phyloP scores from a whole-genome alignment of 495 filamentous ascomycete species.

The Astrothelium macrocarpum region DNA sequence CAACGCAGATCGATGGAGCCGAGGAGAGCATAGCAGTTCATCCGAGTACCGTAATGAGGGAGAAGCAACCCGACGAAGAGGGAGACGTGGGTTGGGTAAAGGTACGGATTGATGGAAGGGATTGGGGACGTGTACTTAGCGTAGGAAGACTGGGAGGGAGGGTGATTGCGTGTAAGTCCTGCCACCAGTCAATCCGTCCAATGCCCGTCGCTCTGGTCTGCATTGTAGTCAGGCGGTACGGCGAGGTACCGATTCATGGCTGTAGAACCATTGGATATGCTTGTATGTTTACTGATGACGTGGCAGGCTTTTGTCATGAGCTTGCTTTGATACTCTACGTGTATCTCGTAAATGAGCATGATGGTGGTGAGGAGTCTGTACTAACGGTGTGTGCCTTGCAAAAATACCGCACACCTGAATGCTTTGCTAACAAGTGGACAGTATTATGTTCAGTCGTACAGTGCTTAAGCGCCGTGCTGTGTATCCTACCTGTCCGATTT shows the following conservation, averaged over 20 bases:
- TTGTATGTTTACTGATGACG: conserved; percentile 29
- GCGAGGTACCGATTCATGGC: neutral
- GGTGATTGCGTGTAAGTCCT: conserved; percentile 67
- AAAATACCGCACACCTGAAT: neutral
- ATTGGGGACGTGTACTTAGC: conserved; percentile 83
- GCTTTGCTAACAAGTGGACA: neutral
- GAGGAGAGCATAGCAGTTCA: conserved; percentile 57
- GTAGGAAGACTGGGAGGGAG: conserved; percentile 79
- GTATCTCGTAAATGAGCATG: conserved; percentile 42
- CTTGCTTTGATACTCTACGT: conserved; percentile 88
- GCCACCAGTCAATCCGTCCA: conserved; percentile 22
- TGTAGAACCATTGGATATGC: conserved; percentile 2
- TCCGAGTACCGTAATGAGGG: conserved; percentile 62
- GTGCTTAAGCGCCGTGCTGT: conserved; percentile 2
- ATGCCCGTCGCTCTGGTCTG: neutral
- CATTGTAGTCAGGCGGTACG: conserved; percentile 1
- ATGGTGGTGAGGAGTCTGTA: conserved; percentile 27
- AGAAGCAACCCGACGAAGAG: conserved; percentile 29
- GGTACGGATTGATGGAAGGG: conserved; percentile 80
- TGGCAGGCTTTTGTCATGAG: conserved; percentile 48
- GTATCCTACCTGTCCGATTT: neutral
- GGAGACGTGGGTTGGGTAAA: conserved; percentile 66
- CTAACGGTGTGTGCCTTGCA: conserved; percentile 28
- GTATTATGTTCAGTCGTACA: conserved; percentile 12
- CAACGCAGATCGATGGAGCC: conserved; percentile 51